These are phyloP conservation scores for Pichia sp. DNA, from an alignment of 1,139 yeast species.

Conservation along the genomic window DNA sequence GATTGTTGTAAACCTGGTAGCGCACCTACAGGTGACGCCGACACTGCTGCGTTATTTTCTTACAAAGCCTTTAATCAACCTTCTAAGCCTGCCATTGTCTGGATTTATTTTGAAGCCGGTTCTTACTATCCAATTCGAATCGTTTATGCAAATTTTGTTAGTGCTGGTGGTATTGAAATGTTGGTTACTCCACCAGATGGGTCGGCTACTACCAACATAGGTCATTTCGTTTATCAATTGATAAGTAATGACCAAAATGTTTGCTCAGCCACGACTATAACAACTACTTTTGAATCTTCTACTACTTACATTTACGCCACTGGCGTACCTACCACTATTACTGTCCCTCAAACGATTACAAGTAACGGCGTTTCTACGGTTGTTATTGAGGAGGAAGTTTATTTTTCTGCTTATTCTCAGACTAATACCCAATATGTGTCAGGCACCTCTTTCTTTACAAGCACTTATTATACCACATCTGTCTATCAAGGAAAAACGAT, in stretches of 20 bases:
- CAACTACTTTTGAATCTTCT: constrained; percentile 1
- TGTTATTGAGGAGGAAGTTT: constrained; percentile 7
- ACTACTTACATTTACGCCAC: constrained; percentile 3
- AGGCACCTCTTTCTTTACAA: constrained; percentile 3
- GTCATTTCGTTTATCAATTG: constrained; percentile 14
- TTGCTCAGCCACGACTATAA: constrained; percentile 10
- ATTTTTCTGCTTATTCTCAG: not conserved
- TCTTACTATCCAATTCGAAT: constrained; percentile 30
- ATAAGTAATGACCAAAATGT: not conserved
- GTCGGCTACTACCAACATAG: not conserved
- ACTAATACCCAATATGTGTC: not conserved
- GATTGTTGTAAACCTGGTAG: constrained; percentile 28
- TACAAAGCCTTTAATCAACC: constrained; percentile 10
- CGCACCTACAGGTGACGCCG: constrained; percentile 12
- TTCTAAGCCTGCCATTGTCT: constrained; percentile 13
- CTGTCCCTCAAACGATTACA: constrained; percentile 1
- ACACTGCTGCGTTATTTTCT: constrained; percentile 20
- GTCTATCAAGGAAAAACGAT: not conserved
- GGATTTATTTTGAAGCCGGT: constrained; percentile 21
- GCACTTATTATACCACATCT: constrained; percentile 3
- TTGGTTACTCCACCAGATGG: constrained; percentile 9
- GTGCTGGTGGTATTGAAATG: constrained; percentile 9
- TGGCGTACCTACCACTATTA: constrained; percentile 4
- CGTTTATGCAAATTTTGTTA: constrained; percentile 22
- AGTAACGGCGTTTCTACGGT: constrained; percentile 1